A percentile compares a stretch with the other conserved stretches of the same genome.
phyloP scores from a whole-genome alignment of 2,329 filamentous ascomycete genomes.

The Chaetomium strumarium region DNA sequence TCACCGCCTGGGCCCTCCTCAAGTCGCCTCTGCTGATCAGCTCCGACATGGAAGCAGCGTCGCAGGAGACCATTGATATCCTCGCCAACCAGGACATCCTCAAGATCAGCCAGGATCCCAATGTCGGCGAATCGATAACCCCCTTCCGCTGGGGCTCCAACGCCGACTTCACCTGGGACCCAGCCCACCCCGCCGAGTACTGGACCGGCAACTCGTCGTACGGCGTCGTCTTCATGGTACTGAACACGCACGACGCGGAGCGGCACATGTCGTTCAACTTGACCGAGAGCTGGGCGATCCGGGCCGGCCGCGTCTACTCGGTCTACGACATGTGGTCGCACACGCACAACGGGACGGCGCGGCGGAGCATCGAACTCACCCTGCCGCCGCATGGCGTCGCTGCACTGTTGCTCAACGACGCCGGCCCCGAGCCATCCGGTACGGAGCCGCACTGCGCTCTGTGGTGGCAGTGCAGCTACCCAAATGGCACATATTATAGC shows the following conservation, averaged over 20 bases:
- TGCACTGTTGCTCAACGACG: constrained; percentile 13
- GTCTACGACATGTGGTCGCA: constrained; percentile 17
- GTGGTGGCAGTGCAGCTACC: constrained; percentile 11
- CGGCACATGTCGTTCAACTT: constrained; percentile 12
- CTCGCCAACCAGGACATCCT: constrained; percentile 11
- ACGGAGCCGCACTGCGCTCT: constrained; percentile 10
- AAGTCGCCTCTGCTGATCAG: constrained; percentile 10
- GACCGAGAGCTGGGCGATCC: constrained; percentile 16
- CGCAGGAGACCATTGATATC: constrained; percentile 7
- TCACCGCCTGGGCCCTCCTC: constrained; percentile 14
- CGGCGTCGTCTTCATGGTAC: constrained; percentile 4
- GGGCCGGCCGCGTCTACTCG: constrained; percentile 10
- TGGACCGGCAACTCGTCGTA: constrained; percentile 9
- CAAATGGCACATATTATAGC: constrained; percentile 12
- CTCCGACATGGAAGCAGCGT: constrained; percentile 5
- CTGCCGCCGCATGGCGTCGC: constrained; percentile 12
- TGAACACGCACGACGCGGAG: constrained; percentile 1
- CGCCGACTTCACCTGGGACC: constrained; percentile 1
- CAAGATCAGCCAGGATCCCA: constrained; percentile 12
- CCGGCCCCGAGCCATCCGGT: constrained; percentile 7
- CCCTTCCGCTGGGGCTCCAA: constrained; percentile 8
- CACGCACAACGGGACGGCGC: constrained; percentile 9
- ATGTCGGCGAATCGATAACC: constrained; percentile 6
- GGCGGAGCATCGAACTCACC: constrained; percentile 3
- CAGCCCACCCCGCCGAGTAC: constrained; percentile 3